These are phyloP conservation scores for Quercus parvula DNA, from an alignment of 306 rosid genomes.

Conservation along the genomic window DNA sequence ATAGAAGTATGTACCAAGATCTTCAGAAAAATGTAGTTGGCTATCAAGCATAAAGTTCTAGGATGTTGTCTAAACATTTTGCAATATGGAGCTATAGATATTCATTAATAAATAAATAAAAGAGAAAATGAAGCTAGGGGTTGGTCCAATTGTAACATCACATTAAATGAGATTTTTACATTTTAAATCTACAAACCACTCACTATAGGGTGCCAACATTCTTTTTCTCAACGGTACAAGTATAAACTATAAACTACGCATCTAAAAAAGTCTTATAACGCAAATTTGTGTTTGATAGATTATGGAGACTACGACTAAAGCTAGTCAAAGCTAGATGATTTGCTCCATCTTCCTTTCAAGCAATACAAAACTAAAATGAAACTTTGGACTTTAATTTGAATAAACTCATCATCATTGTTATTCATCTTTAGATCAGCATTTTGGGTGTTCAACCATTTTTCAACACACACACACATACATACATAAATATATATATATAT, in stretches of 20 bases:
- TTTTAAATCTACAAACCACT: constrained; percentile 34
- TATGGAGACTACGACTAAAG: not conserved
- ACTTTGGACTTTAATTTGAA: constrained; percentile 68
- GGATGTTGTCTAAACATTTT: not conserved
- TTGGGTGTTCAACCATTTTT: constrained; percentile 16
- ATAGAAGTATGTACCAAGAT: not conserved
- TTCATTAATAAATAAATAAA: no score
- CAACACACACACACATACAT: not conserved
- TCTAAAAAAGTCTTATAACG: not conserved
- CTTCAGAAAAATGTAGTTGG: not conserved
- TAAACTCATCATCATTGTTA: constrained; percentile 71
- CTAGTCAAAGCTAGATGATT: constrained; percentile 80
- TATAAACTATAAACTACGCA: constrained; percentile 16
- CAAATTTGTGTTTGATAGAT: not conserved
- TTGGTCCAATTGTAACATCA: no score
- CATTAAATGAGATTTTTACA: not conserved
- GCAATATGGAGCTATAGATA: no score
- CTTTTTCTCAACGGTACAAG: constrained; percentile 15
- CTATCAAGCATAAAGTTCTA: not conserved
- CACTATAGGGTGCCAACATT: constrained; percentile 23
- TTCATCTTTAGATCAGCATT: constrained; percentile 23
- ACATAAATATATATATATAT: no score
- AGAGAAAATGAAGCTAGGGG: no score
- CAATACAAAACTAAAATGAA: constrained; percentile 67
- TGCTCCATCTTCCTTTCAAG: constrained; percentile 73